Evolutionary conservation across 495 filamentous ascomycete genomes (phyloP), one percentile per base, ranked within the genome.

Genomic region (Jackrogersella minutella): DNA sequence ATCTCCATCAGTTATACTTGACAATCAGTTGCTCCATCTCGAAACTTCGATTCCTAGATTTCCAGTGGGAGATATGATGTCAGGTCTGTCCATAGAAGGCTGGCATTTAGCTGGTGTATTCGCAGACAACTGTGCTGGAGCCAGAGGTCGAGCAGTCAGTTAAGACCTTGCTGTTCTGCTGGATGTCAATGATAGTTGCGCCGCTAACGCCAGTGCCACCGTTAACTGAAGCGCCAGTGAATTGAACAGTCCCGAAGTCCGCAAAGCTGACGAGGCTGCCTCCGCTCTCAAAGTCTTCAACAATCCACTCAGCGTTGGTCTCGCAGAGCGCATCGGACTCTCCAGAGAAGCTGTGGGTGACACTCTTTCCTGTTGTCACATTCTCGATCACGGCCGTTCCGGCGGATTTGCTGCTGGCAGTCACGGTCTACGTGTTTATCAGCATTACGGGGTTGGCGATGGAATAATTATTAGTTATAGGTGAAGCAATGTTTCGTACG

Each of bases 241-340:
- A 88, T 17, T 64, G 73, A 5, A 88, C 77, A 2, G 70, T 74
- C 36, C 79, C 79, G 67, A 87, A 88, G 69, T 87, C 74, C 13
- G 79, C 84, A 64, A 89, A 76, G 4, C 80, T 76, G 0, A 88
- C 85, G 58, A 82, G 75, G 43, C 60, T 58, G 47, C 70, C 72
- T 19, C 81, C 81, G 2, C 76, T 69, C 55, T 83, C 77, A 64
- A 85, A 88, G 56, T 88, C 86, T 77, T 89, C 87, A 24, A 89
- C 84, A 55, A 89, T 88, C 87, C 86, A 89, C 58, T 89, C 87
- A 11, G 83, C 86, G 64, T 88, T 88, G 50, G 73, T 72, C 49
- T 77, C 72, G 68, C 78, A 78, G 8, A 84, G 75, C 0, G 53
- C 53, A 9, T 62, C 60, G 17, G 57, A 39, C 60, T 74, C 76